Percentiles rank a stretch among this genome's conserved stretches.
These are phyloP conservation scores for Venturia carpophila DNA, from an alignment of 2,329 filamentous ascomycete species.

Conservation along the genomic window DNA sequence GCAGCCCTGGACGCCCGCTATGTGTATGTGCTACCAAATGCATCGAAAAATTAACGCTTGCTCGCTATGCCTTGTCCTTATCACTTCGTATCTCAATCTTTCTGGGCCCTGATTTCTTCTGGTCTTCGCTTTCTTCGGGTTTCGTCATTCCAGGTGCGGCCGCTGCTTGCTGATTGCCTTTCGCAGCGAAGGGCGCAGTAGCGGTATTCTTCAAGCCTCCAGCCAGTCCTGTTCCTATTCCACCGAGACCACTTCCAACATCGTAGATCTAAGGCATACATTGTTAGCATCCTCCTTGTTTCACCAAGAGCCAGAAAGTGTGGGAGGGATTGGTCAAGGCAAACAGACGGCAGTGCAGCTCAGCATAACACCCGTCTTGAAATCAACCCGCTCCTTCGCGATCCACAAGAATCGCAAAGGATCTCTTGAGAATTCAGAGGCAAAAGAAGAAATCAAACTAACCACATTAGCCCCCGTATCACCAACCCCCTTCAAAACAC, in stretches of 20 bases:
- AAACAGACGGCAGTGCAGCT: no score
- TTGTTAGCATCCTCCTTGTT: not conserved
- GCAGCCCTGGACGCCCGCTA: not conserved
- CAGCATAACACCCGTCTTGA: no score
- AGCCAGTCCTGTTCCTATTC: constrained; percentile 8
- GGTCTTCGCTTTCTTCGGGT: not conserved
- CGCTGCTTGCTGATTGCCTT: not conserved
- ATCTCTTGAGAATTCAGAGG: no score
- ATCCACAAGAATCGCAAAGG: no score
- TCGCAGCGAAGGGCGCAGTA: constrained; percentile 14
- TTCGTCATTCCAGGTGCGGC: not conserved
- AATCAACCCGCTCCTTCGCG: no score
- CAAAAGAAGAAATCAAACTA: not conserved
- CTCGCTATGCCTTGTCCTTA: constrained; percentile 8
- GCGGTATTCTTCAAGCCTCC: constrained; percentile 13
- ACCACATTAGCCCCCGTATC: constrained; percentile 22
- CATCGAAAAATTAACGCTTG: not conserved
- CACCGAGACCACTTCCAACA: constrained; percentile 12
- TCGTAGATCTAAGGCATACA: constrained; percentile 11
- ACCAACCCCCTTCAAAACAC: constrained; percentile 21
- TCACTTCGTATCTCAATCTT: constrained; percentile 15
- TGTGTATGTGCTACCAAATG: not conserved
- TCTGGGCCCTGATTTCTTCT: constrained; percentile 10
- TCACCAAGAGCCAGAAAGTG: not conserved
- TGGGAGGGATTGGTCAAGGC: no score